Percentiles rank a stretch among this genome's conserved stretches.
Evolutionary conservation across 352 stramenopile species (phyloP).

Genomic region (Globisporangium nagaii): DNA sequence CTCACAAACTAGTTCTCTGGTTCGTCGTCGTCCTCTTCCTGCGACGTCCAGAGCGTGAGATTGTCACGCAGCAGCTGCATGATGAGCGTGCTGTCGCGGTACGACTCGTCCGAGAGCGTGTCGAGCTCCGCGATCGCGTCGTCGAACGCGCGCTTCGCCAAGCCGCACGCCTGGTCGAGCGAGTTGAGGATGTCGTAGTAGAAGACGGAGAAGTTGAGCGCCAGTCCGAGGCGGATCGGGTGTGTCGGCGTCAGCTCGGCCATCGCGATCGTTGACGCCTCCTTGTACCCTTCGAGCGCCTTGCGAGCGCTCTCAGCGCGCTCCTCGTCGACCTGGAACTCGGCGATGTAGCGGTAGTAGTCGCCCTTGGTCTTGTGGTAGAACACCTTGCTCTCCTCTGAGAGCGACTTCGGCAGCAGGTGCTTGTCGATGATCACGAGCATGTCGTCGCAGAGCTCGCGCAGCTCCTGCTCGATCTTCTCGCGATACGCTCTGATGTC

Average conservation of each 20-base stretch:
- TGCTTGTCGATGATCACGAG: slow-evolving; percentile 98
- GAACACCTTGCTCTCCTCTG: slow-evolving; percentile 97
- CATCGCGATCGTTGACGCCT: slow-evolving; percentile 28
- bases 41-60: slow-evolving; percentile 94
- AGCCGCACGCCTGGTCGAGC: slow-evolving; percentile 89
- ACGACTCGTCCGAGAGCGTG: slow-evolving; percentile 98
- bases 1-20: background rate
- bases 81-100: slow-evolving; percentile 99
- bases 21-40: slow-evolving; percentile 69
- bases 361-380: slow-evolving; percentile 99
- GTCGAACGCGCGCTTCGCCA: slow-evolving; percentile 98
- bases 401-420: slow-evolving; percentile 96
- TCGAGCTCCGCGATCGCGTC: slow-evolving; percentile 99
- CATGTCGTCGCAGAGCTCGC: slow-evolving; percentile 95
- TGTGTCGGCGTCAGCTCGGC: slow-evolving; percentile 65
- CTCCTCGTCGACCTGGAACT: slow-evolving; percentile 98
- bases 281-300: slow-evolving; percentile 93
- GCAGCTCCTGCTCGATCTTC: slow-evolving; percentile 95
- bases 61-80: slow-evolving; percentile 99
- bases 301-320: slow-evolving; percentile 81
- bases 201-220: slow-evolving; percentile 99
- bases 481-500: slow-evolving; percentile 93
- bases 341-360: slow-evolving; percentile 99
- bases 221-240: slow-evolving; percentile 97
- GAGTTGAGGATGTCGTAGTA: slow-evolving; percentile 99